Base-by-base conservation (phyloP, 768 basidiomycete species). In the Collybia mongolica region DNA sequence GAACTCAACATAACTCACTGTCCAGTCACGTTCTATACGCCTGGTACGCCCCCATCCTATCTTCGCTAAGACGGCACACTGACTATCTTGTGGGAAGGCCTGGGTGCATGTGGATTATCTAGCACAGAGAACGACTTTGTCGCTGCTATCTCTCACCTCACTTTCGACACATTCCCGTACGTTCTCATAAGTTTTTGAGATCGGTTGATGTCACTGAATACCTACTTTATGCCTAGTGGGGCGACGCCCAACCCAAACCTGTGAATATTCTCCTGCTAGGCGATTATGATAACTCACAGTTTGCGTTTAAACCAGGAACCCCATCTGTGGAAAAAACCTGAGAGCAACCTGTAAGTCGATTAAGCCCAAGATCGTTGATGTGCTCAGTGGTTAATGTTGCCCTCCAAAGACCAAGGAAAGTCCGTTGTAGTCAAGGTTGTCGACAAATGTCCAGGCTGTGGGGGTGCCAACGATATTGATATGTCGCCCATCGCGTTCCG, bases 151-250 rank as follows among this genome's bases (percentile, higher is more conserved):
- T 83, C 84, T 12, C 59, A 73, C 20, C 39, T 64, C 2, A 64
- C 86, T n/a, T 88, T 76, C 62, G 86, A 88, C 61, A 55, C 6
- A 15, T 86, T 69, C 72, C 83, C 83, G 82, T 85, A 64, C 52
- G 83, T 72, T n/a, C 3, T 14, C 11, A 14, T 32, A 3, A 14
- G 2, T 32, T 14, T 9, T 32, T 32, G 11, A 3, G 7, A 12
- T 32, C 32, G 7, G 7, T 26, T 26, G 32, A 3, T 6, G 14
- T 12, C 14, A 14, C 32, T 32, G 26, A 32, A 32, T 12, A 14
- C 32, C 32, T 32, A 14, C 3, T 9, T 12, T 9, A 6, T 32
- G 15, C 14, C 2, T 26, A 48, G 47, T 2, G 47, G 47, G 22
- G 47, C 47, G 20, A 40, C 39, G 2, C 22, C 47, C 14, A 48